Conservation (phyloP, 2,329 filamentous ascomycete genomes). For the Penicillium sclerotiorum region DNA sequence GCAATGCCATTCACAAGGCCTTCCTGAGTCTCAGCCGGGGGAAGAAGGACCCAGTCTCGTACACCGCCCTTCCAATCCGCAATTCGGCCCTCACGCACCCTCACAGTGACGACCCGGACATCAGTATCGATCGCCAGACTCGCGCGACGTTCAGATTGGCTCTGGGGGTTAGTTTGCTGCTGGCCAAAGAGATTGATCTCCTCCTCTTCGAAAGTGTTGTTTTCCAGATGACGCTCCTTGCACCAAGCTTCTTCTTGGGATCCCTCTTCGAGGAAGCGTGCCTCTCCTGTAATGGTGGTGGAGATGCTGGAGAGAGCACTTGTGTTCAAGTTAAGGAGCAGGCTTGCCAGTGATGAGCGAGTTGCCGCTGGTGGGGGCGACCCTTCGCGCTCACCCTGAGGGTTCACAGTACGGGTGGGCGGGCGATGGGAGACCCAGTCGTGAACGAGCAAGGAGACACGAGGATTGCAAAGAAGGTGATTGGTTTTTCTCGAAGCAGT, state of each 20-base stretch:
- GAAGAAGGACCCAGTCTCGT: constrained; percentile 67
- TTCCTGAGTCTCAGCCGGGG: constrained; percentile 29
- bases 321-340: constrained; percentile 89
- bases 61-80: constrained; percentile 96
- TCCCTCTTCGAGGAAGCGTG: constrained; percentile 70
- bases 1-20: constrained; percentile 36
- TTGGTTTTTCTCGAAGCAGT: constrained; percentile 70
- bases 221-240: constrained; percentile 79
- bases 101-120: constrained; percentile 83
- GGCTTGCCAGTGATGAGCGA: constrained; percentile 74
- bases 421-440: constrained; percentile 96
- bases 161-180: constrained; percentile 34
- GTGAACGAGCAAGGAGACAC: constrained; percentile 92
- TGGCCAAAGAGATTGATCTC: constrained; percentile 49
- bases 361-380: constrained; percentile 64
- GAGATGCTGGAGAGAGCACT: constrained; percentile 85
- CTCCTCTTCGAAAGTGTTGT: constrained; percentile 80
- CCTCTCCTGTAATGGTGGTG: constrained; percentile 89
- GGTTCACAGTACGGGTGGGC: constrained; percentile 64
- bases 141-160: constrained; percentile 33
- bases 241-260: constrained; percentile 85
- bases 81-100: constrained; percentile 80
- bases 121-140: constrained; percentile 73
- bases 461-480: constrained; percentile 81
- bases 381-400: constrained; percentile 59